A percentile compares a stretch with the other conserved stretches of the same genome.
Conservation (phyloP, 805 yeast genomes). For the Blastobotrys peoriensis region DNA sequence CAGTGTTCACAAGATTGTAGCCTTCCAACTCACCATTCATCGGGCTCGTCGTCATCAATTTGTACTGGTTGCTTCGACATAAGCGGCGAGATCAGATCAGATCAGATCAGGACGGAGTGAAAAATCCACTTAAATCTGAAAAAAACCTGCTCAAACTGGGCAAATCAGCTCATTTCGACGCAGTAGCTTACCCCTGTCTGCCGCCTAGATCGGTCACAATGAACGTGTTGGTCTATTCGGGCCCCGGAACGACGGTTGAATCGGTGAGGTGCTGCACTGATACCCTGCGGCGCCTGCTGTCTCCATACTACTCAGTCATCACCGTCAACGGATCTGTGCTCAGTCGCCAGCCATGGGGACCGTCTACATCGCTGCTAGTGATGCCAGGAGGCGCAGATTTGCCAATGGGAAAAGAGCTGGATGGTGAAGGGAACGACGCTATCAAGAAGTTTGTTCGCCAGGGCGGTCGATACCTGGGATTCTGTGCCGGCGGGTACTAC, state of each 20-base stretch:
- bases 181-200: too few species aligned
- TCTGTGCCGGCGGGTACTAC: constrained; percentile 95
- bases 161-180: too few species aligned
- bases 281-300: constrained; percentile 63
- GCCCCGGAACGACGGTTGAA: constrained; percentile 82
- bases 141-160: too few species aligned
- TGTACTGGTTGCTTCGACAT: constrained; percentile 6
- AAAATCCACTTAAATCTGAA: too few species aligned
- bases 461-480: constrained; percentile 82
- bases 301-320: constrained; percentile 84
- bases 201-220: too few species aligned
- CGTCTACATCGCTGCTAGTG: constrained; percentile 71
- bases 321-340: constrained; percentile 59
- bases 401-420: constrained; percentile 69
- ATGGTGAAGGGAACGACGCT: constrained; percentile 58
- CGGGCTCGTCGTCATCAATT: constrained; percentile 55
- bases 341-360: constrained; percentile 80
- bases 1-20: too few species aligned
- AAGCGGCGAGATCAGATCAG: too few species aligned
- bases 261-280: constrained; percentile 80
- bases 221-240: constrained; percentile 72
- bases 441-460: constrained; percentile 58
- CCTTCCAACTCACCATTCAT: constrained; percentile 59
- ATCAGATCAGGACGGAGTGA: too few species aligned
- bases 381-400: constrained; percentile 97